phyloP scores from a whole-genome alignment of 1,284 basidiomycete species.

The Ceratobasidium sp. region DNA sequence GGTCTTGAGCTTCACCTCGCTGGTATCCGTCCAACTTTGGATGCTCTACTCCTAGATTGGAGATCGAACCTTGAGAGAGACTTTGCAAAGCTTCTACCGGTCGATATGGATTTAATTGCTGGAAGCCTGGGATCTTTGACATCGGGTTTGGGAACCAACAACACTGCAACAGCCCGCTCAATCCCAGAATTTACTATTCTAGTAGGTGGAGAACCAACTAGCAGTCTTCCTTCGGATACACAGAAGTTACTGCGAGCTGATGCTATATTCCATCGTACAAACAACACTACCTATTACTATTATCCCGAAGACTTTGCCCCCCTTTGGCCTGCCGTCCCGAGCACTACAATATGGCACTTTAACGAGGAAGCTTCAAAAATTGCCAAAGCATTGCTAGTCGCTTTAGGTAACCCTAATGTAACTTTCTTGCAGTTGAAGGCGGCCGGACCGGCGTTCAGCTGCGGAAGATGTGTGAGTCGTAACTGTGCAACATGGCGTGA shows the following conservation, averaged over 20 bases:
- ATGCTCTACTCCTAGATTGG: neutral
- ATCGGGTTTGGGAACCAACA: neutral
- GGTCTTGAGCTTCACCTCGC: neutral
- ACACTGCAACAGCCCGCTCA: neutral
- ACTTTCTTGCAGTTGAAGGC: slow-evolving; percentile 22
- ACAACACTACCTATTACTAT: neutral
- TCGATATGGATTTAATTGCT: too few relatives aligned
- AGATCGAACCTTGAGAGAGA: neutral
- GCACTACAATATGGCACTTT: neutral
- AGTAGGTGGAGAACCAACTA: neutral
- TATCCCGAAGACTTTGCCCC: slow-evolving; percentile 17
- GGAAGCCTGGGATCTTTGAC: too few relatives aligned
- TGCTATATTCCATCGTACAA: neutral
- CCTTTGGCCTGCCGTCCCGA: neutral
- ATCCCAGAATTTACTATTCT: neutral
- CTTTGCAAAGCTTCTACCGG: neutral
- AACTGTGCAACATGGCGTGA: slow-evolving; percentile 5
- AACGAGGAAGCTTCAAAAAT: neutral
- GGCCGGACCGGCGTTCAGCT: neutral
- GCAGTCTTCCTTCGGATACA: slow-evolving; percentile 3
- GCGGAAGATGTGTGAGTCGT: slow-evolving; percentile 16
- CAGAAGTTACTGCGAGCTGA: slow-evolving; percentile 28
- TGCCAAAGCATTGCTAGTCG: neutral
- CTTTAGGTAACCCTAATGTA: neutral
- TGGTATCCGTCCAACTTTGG: neutral